phyloP scores from a whole-genome alignment of 345 rosid species.

The Linum lewisii region DNA sequence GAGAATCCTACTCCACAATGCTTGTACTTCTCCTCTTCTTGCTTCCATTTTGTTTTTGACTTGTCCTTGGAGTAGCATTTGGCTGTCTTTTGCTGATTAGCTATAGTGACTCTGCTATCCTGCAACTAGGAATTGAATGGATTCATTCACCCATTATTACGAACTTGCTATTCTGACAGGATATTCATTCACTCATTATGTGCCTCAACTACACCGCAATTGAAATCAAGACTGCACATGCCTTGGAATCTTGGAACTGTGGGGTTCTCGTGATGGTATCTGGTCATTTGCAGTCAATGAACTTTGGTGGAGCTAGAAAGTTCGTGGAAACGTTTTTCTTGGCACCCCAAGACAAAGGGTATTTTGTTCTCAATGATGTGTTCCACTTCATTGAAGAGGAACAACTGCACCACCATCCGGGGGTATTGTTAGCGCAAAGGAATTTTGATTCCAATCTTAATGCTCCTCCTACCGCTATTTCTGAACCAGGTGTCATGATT shows the following conservation, averaged over 20 bases:
- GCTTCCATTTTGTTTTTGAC: not conserved
- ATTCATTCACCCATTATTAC: not conserved
- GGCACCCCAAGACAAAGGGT: constrained; percentile 27
- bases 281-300: constrained; percentile 15
- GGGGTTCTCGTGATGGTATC: constrained; percentile 25
- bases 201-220: constrained; percentile 20
- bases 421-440: constrained; percentile 31
- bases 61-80: not conserved
- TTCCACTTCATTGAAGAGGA: constrained; percentile 23
- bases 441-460: constrained; percentile 30
- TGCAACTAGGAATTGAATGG: not conserved
- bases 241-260: constrained; percentile 22
- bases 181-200: constrained; percentile 19
- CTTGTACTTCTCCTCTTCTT: constrained; percentile 21
- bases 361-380: constrained; percentile 26
- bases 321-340: constrained; percentile 26
- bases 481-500: constrained; percentile 38
- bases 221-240: constrained; percentile 18
- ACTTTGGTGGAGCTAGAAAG: constrained; percentile 13
- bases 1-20: constrained; percentile 33
- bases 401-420: constrained; percentile 27
- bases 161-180: constrained; percentile 12
- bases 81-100: not conserved
- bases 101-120: not conserved
- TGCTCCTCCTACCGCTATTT: constrained; percentile 23